phyloP scores from a whole-genome alignment of 768 basidiomycete genomes.

The Auricularia heimuer region DNA sequence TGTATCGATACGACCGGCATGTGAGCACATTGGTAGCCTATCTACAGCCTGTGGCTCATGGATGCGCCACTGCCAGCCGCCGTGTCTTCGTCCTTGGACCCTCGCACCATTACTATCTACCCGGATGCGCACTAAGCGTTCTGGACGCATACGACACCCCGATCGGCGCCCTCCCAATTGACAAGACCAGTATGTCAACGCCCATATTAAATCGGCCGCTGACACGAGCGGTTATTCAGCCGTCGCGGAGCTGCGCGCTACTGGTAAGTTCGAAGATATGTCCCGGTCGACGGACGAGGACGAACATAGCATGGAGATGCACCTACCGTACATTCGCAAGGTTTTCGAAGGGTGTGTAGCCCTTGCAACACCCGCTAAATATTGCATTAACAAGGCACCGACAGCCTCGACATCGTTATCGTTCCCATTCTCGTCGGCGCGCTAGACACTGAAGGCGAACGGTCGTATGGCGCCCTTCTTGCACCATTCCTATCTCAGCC shows the following conservation, averaged over 20 bases:
- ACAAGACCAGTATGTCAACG: constrained; percentile 56
- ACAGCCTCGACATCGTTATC: constrained; percentile 69
- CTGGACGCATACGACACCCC: constrained; percentile 78
- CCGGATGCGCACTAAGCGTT: constrained; percentile 77
- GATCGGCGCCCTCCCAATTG: constrained; percentile 70
- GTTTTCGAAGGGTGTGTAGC: constrained; percentile 59
- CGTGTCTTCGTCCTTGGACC: constrained; percentile 93
- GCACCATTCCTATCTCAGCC: constrained; percentile 71
- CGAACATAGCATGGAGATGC: constrained; percentile 98
- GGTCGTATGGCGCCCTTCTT: constrained; percentile 54
- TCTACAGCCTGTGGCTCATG: too few species aligned
- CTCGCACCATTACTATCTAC: constrained; percentile 84
- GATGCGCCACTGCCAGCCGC: constrained; percentile 40
- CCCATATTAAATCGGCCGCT: too few species aligned
- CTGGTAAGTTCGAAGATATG: constrained; percentile 66
- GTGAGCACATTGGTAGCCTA: constrained; percentile 33
- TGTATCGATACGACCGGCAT: constrained; percentile 72
- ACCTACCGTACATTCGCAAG: constrained; percentile 83
- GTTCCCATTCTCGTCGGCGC: constrained; percentile 89
- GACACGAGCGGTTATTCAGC: constrained; percentile 30
- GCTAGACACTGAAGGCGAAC: constrained; percentile 51
- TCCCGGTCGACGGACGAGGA: constrained; percentile 65
- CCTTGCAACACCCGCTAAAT: neutral
- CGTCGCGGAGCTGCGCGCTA: constrained; percentile 51
- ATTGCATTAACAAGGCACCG: too few species aligned